A percentile compares a stretch with the other conserved stretches of the same genome.
Conservation (phyloP, 805 yeast species). For the Myxozyma mucilagina region DNA sequence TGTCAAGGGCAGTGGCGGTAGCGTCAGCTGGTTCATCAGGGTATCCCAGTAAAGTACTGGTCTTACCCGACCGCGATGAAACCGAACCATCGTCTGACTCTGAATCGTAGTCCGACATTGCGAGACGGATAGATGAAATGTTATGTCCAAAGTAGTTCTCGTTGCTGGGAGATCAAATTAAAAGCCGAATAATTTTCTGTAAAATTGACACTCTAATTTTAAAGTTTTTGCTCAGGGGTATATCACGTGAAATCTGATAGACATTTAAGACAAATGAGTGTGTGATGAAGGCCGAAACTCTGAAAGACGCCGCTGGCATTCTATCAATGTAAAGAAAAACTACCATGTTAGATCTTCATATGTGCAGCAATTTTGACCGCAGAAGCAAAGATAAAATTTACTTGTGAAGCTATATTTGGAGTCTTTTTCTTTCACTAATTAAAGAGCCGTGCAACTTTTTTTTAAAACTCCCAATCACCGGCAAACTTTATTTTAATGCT, state of each 20-base stretch:
- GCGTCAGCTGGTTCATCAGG: constrained; percentile 35
- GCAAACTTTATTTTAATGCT: too few species aligned
- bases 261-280: too few species aligned
- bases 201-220: not conserved
- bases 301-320: too few species aligned
- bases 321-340: too few species aligned
- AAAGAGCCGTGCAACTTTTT: too few species aligned
- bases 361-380: too few species aligned
- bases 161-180: not conserved
- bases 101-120: constrained; percentile 26
- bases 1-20: constrained; percentile 48
- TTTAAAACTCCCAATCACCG: too few species aligned
- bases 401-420: too few species aligned
- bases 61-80: constrained; percentile 23
- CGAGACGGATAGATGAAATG: not conserved
- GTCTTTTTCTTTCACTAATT: too few species aligned
- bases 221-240: not conserved
- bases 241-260: not conserved
- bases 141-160: not conserved
- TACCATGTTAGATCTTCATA: too few species aligned
- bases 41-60: constrained; percentile 42
- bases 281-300: too few species aligned
- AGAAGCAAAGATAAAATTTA: too few species aligned
- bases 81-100: constrained; percentile 24
- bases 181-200: not conserved